Evolutionary conservation across 805 yeast species (phyloP).

Genomic region (Maudiozyma saulgeensis): DNA sequence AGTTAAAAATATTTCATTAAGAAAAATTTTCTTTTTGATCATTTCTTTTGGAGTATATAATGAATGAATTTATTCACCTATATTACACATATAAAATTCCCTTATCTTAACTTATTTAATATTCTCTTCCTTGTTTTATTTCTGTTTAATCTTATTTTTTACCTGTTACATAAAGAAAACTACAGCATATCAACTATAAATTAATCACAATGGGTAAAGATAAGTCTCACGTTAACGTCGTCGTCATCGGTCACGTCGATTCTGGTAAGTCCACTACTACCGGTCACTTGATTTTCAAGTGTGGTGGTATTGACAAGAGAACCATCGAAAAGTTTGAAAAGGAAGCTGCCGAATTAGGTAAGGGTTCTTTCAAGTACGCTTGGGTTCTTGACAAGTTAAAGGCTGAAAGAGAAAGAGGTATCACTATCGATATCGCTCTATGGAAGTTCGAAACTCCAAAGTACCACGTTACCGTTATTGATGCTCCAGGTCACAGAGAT

Average conservation of each 20-base stretch:
- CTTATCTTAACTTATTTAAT: background rate
- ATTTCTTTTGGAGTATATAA: background rate
- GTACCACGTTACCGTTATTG: slow-evolving; percentile 83
- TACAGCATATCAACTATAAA: background rate
- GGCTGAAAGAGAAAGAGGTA: slow-evolving; percentile 57
- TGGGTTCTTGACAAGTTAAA: slow-evolving; percentile 93
- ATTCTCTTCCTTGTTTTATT: background rate
- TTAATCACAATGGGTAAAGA: slow-evolving; percentile 44
- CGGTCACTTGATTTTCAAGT: slow-evolving; percentile 51
- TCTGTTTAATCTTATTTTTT: background rate
- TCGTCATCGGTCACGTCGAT: slow-evolving; percentile 99
- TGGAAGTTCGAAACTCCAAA: slow-evolving; percentile 91
- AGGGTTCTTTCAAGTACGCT: slow-evolving; percentile 96
- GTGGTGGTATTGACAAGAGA: slow-evolving; percentile 99
- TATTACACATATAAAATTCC: background rate
- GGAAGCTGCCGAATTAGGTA: slow-evolving; percentile 96
- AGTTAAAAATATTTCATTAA: too few relatives aligned
- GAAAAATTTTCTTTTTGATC: background rate
- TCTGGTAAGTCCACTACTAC: slow-evolving; percentile 96
- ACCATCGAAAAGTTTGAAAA: slow-evolving; percentile 96
- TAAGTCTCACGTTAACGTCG: slow-evolving; percentile 98
- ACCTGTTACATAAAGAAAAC: background rate
- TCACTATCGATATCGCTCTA: slow-evolving; percentile 88
- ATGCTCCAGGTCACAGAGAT: slow-evolving; percentile 95
- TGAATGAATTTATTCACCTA: background rate